These are phyloP conservation scores for Vanilla planifolia DNA, from an alignment of 106 monocot genomes.

Conservation along the genomic window DNA sequence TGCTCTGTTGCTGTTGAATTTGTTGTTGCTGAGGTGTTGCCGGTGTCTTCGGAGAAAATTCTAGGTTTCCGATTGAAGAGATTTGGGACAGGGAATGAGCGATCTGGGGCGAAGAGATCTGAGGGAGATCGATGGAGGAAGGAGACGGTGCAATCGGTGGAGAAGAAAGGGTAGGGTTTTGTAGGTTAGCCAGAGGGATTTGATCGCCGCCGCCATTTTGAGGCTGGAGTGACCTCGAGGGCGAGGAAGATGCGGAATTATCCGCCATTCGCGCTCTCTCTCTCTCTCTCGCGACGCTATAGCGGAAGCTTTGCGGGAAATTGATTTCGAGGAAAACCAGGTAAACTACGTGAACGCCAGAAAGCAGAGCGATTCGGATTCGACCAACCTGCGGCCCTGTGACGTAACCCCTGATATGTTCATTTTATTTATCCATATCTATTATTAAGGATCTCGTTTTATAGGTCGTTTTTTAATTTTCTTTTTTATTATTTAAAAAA, in stretches of 20 bases:
- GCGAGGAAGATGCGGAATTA: conserved; percentile 2
- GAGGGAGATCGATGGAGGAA: conserved; percentile 7
- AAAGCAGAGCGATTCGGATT: no score
- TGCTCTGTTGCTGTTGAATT: conserved; percentile 9
- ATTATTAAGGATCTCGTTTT: no score
- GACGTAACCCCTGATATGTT: no score
- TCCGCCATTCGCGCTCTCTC: conserved; percentile 5
- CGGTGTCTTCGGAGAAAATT: neutral
- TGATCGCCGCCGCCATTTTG: neutral
- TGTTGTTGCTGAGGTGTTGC: conserved; percentile 1
- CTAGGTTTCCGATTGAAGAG: neutral
- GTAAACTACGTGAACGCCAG: no score
- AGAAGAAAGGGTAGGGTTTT: conserved; percentile 4
- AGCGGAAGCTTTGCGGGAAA: no score
- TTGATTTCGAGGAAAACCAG: no score
- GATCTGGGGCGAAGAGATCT: conserved; percentile 2
- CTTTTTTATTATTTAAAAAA: no score
- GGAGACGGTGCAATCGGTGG: conserved; percentile 1
- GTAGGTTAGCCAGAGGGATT: neutral
- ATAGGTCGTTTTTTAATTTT: no score
- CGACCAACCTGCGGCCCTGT: no score
- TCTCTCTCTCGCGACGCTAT: no score
- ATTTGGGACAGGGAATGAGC: conserved; percentile 1
- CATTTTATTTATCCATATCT: no score
- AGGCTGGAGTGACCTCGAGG: neutral